Evolutionary conservation across 2,329 filamentous ascomycete genomes (phyloP).

Genomic region (Xylariomycetidae sp.): DNA sequence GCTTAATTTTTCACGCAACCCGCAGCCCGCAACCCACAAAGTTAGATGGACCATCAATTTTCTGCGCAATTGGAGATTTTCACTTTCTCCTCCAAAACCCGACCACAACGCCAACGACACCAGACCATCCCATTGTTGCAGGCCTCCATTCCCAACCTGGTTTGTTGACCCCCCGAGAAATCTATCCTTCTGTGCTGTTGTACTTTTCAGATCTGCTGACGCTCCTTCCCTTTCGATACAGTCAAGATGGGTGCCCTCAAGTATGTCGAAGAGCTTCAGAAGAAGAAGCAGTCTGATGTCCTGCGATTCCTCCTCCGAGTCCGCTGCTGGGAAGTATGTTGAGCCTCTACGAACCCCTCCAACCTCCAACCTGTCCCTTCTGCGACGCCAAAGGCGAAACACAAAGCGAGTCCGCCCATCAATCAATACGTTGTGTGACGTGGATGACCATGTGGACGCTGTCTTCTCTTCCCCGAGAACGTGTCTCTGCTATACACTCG

Average conservation of each 20-base stretch:
- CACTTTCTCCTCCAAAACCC: conserved; percentile 14
- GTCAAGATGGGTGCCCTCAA: conserved; percentile 98
- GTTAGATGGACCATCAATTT: conserved; percentile 23
- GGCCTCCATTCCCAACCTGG: conserved; percentile 31
- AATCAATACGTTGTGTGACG: conserved; percentile 20
- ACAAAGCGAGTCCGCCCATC: no score
- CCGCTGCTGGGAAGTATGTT: conserved; percentile 99
- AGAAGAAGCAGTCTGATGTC: conserved; percentile 99
- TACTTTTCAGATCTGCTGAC: no score
- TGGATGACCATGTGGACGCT: conserved; percentile 32
- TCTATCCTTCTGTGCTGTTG: no score
- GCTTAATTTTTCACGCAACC: conserved; percentile 23
- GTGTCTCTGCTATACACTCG: conserved; percentile 88
- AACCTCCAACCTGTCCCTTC: conserved; percentile 23
- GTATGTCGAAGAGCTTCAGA: conserved; percentile 99
- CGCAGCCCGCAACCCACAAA: no score
- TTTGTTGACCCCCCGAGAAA: conserved; percentile 21
- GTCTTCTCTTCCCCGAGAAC: conserved; percentile 32
- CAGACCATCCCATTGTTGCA: conserved; percentile 31
- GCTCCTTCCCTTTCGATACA: conserved; percentile 28
- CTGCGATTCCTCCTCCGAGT: conserved; percentile 99
- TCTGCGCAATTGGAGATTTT: conserved; percentile 22
- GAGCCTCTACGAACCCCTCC: conserved; percentile 30
- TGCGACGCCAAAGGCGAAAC: conserved; percentile 22
- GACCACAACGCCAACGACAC: conserved; percentile 29